Base-by-base conservation (phyloP, 1,284 basidiomycete species). In the Earliella scabrosa region DNA sequence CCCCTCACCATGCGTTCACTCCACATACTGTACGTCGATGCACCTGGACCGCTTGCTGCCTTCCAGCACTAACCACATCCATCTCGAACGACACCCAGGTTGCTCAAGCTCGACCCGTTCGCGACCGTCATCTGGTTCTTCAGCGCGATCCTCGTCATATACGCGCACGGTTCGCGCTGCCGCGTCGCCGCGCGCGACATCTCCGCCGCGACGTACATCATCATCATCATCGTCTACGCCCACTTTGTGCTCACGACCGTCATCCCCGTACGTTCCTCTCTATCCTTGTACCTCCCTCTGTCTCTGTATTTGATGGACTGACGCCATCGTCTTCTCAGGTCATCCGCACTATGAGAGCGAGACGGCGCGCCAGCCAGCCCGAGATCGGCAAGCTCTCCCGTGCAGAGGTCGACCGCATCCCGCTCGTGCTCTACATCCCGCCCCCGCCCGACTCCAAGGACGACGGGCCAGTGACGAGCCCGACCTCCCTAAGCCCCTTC, bases 391-490 rank as follows among this genome's bases (percentile, higher is more conserved):
- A 89, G 64, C 73, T 92, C n/a, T 74, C 87, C 1, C 83, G 81
- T 59, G 72, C 79, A 10, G 72, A 85, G 4, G 88, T 91, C 24
- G 87, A 90, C 49, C 79, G 77, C 44, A 90, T 92, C 46, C 89
- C 90, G 2, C 77, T 92, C 21, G 88, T 90, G 32, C 80, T 88
- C 55, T 92, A 91, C 70, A 91, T 92, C 39, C 88, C 88, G 2
- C 81, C 87, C 0, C 86, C 88, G 6, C 55, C 61, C 1, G 47
- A 34, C 4, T 86, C 88, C 5, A 52, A 58, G 0, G 47, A 34
- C 4, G 86, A 86, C 6, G 78, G 82, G 52, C 75, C 72, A 26
- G n/a, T n/a, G n/a, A 64, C 72, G 16, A 64, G 70, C 34, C 74
- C 74, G 13, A 63, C 78, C 38, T 69, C 75, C 26, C 29, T 31